Base-by-base conservation (phyloP, 805 yeast species). In the Candida germanica region DNA sequence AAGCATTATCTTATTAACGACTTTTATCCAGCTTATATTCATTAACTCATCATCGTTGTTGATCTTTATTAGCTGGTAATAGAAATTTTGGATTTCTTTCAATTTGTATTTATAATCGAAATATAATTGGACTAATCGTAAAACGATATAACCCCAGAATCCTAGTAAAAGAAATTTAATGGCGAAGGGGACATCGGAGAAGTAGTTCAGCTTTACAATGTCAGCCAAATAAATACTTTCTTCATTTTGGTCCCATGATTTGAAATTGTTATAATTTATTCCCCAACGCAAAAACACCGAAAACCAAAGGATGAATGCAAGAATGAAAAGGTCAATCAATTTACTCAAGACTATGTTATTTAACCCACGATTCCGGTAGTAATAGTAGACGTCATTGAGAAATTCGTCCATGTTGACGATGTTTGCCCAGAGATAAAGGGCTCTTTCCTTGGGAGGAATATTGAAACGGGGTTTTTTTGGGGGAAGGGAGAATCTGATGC, bases 371-470 rank as follows among this genome's bases (percentile, higher is more conserved):
- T 94, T 95, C 18, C 83, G 64, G 56, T 85, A 93, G 54, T 88
- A 93, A 33, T 73, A 71, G 59, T 93, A 93, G 8, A 89, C 75
- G 48, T 91, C 95, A 35, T 78, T 79, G 13, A 93, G 66, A 50
- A 91, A 93, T 30, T 78, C 74, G 61, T 93, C 99, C 56, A 93
- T 71, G 57, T 93, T 93, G 47, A 85, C 87, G 16, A 93, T 87
- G 51, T 93, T 93, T 1, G 98, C 95, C 98, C 98, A 93, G 42
- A 87, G 73, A 87, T 97, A 93, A 12, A 85, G 65, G 0, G 98
- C 95, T 32, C 87, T 66, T 53, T 89, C 96, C 31, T 58, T 59
- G 3, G 72, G 72, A 11, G 73, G 71, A 15, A 68, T 65, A 4
- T 59, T 39, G 31, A 53, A 47, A 16, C 38, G 39, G 14, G 29